A percentile compares a stretch with the other conserved stretches of the same genome.
phyloP scores from a whole-genome alignment of 352 stramenopile genomes.

The Thalassiosira livingstoniorum region DNA sequence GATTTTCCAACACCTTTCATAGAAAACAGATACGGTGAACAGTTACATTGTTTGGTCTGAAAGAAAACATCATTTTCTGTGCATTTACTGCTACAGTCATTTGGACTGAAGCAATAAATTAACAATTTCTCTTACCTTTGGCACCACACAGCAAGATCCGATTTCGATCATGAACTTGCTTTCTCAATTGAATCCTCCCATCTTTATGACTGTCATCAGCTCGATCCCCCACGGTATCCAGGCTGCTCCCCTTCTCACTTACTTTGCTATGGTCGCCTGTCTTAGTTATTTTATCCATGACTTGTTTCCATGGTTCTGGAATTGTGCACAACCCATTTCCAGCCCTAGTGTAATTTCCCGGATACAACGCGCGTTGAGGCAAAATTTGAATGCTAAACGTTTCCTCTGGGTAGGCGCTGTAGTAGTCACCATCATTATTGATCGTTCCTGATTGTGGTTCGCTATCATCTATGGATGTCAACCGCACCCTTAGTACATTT shows the following conservation, averaged over 20 bases:
- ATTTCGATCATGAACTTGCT: background rate
- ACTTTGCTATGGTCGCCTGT: no score
- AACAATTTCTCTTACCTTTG: no score
- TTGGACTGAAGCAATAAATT: no score
- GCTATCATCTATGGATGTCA: conserved; percentile 41
- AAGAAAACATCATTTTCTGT: no score
- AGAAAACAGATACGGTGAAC: no score
- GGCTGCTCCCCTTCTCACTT: no score
- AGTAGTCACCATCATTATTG: conserved; percentile 24
- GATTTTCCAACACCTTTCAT: conserved; percentile 96
- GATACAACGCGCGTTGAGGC: conserved; percentile 18
- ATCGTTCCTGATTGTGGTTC: background rate
- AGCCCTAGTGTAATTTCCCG: conserved; percentile 29
- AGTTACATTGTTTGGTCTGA: no score
- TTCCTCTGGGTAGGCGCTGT: conserved; percentile 39
- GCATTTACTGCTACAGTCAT: no score
- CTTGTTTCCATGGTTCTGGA: conserved; percentile 54
- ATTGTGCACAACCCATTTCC: conserved; percentile 43
- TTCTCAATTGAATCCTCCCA: background rate
- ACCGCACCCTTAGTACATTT: conserved; percentile 23
- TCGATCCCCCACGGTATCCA: background rate
- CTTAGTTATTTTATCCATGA: conserved; percentile 58
- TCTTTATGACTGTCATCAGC: background rate
- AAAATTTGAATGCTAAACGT: conserved; percentile 41
- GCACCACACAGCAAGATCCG: conserved; percentile 92